Conservation (phyloP, 78 protist species). For the Cyanophora paradoxa region DNA sequence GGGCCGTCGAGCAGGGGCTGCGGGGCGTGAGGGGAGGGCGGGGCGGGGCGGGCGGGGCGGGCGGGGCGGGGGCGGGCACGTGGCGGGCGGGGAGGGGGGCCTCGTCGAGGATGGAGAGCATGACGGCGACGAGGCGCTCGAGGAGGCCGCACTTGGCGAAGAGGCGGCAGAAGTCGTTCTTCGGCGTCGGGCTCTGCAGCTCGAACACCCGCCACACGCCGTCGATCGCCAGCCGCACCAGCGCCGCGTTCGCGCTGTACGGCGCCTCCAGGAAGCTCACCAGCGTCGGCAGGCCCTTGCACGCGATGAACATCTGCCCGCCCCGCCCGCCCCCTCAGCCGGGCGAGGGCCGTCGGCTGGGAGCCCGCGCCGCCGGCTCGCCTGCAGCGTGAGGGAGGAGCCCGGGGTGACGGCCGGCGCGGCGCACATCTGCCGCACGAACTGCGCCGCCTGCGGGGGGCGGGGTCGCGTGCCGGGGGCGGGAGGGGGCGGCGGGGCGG, state of each 20-base stretch:
- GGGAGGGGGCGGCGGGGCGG: too few relatives aligned
- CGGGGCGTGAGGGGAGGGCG: not conserved
- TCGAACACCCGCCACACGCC: slow-evolving; percentile 64
- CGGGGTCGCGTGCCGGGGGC: too few relatives aligned
- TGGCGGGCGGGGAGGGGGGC: not conserved
- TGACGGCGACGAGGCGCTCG: slow-evolving; percentile 13
- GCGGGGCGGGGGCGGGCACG: not conserved
- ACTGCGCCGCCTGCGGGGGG: slow-evolving; percentile 64
- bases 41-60: not conserved
- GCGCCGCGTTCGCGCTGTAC: too few relatives aligned
- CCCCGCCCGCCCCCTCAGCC: too few relatives aligned
- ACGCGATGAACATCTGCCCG: slow-evolving; percentile 85
- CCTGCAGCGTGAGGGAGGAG: slow-evolving; percentile 44
- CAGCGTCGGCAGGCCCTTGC: slow-evolving; percentile 73
- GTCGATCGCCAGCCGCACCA: slow-evolving; percentile 60
- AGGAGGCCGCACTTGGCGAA: slow-evolving; percentile 52
- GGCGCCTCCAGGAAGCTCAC: slow-evolving; percentile 49
- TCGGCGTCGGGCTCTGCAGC: slow-evolving; percentile 59
- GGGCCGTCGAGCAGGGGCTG: not conserved
- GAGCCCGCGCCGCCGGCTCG: too few relatives aligned
- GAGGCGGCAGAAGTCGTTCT: slow-evolving; percentile 75
- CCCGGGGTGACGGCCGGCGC: too few relatives aligned
- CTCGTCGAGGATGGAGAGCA: not conserved
- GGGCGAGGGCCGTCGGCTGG: too few relatives aligned
- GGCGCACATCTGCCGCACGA: slow-evolving; percentile 54